Conservation (phyloP, 1,284 basidiomycete genomes). For the Bjerkandera adusta region DNA sequence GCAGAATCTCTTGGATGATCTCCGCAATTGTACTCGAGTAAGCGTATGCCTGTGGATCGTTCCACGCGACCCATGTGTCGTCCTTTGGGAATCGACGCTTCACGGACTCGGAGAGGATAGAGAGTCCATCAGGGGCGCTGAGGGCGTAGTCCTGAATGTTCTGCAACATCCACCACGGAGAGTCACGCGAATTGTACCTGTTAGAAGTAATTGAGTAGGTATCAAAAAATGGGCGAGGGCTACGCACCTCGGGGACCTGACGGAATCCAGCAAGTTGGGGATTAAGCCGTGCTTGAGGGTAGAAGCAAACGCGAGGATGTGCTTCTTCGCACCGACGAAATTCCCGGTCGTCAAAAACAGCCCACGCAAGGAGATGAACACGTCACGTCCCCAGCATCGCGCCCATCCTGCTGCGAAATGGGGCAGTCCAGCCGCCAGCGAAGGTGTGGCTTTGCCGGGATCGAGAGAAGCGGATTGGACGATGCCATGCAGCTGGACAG, state of each 20-base stretch:
- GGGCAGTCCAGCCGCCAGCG: constrained; percentile 90
- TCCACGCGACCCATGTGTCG: constrained; percentile 92
- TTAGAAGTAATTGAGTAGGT: not conserved
- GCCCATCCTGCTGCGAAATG: constrained; percentile 93
- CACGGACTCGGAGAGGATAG: constrained; percentile 79
- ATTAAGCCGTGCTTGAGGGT: constrained; percentile 88
- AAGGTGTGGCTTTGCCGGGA: constrained; percentile 67
- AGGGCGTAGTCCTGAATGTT: constrained; percentile 94
- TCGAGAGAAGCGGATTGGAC: constrained; percentile 88
- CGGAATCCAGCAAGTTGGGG: constrained; percentile 89
- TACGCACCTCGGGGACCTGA: constrained; percentile 74
- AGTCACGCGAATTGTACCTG: constrained; percentile 89
- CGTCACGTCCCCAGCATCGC: constrained; percentile 95
- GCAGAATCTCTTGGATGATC: constrained; percentile 93
- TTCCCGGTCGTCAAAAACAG: constrained; percentile 92
- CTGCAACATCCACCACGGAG: constrained; percentile 98
- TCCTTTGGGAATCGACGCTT: constrained; percentile 92
- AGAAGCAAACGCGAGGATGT: constrained; percentile 88
- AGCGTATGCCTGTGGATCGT: constrained; percentile 82
- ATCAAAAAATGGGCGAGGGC: constrained; percentile 24
- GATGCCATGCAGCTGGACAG: constrained; percentile 90
- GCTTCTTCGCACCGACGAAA: constrained; percentile 79
- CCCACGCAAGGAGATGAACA: constrained; percentile 91
- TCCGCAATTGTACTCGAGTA: constrained; percentile 86
- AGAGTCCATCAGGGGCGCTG: constrained; percentile 82